Evolutionary conservation across 352 stramenopile species (phyloP).

Genomic region (Globisporangium radiosum): DNA sequence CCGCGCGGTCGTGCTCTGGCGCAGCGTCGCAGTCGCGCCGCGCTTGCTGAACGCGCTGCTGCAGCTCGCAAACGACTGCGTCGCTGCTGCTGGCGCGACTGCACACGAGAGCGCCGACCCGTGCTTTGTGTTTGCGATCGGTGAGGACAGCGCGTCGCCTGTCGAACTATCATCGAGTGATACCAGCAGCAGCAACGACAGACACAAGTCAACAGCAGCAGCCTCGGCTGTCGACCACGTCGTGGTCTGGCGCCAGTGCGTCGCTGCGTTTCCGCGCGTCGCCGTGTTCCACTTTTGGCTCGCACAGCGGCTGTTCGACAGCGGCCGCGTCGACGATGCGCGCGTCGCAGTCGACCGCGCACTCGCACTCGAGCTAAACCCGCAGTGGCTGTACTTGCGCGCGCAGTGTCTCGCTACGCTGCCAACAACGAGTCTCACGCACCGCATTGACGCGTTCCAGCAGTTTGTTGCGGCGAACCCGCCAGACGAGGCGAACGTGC

Average conservation of each 20-base stretch:
- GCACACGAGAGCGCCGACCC: not conserved
- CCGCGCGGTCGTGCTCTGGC: slow-evolving; percentile 2
- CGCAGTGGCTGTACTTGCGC: slow-evolving; percentile 7
- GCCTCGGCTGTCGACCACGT: no score
- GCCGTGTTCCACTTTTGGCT: slow-evolving; percentile 9
- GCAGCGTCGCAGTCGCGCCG: not conserved
- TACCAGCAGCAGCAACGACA: slow-evolving; percentile 1
- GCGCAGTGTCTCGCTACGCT: slow-evolving; percentile 2
- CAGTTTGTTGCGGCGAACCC: slow-evolving; percentile 1
- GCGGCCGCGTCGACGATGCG: not conserved
- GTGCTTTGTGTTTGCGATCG: slow-evolving; percentile 4
- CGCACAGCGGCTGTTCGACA: not conserved
- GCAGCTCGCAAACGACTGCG: not conserved
- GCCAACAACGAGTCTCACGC: not conserved
- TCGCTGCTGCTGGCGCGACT: no score
- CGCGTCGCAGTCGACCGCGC: not conserved
- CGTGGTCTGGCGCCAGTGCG: slow-evolving; percentile 5
- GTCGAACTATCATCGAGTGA: no score
- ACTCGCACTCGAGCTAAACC: slow-evolving; percentile 4
- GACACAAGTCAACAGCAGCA: no score
- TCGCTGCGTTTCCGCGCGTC: not conserved
- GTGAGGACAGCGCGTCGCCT: not conserved
- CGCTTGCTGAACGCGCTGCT: slow-evolving; percentile 2
- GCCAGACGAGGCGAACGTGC: slow-evolving; percentile 4
- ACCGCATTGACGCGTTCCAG: slow-evolving; percentile 6